Conservation (phyloP, 169 alveolate species). For the Eimeria praecox region DNA sequence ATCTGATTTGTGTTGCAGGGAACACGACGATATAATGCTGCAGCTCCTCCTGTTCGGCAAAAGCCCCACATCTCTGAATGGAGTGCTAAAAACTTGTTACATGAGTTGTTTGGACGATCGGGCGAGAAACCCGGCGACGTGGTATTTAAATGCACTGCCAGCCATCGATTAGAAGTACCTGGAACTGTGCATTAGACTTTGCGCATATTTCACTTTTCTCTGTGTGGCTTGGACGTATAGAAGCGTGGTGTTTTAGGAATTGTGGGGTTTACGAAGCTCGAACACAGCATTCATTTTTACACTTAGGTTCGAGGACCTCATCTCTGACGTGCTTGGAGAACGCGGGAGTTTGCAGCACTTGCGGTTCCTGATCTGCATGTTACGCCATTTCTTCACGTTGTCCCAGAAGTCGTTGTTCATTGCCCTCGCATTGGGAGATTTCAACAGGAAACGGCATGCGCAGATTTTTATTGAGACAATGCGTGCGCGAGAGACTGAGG, state of each 20-base stretch:
- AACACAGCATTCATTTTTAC: background rate
- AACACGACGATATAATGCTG: slow-evolving; percentile 68
- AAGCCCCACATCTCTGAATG: slow-evolving; percentile 65
- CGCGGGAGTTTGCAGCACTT: slow-evolving; percentile 73
- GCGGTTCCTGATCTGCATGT: slow-evolving; percentile 75
- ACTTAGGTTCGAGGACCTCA: slow-evolving; percentile 61
- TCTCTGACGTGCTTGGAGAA: slow-evolving; percentile 58
- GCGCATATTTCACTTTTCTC: background rate
- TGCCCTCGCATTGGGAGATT: slow-evolving; percentile 68
- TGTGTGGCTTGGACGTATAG: background rate
- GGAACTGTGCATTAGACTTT: background rate
- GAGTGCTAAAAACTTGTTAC: slow-evolving; percentile 67
- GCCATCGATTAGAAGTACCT: background rate
- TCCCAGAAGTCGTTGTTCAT: slow-evolving; percentile 66
- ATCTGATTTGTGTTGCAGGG: slow-evolving; percentile 31
- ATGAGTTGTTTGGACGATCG: slow-evolving; percentile 75
- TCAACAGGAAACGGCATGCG: slow-evolving; percentile 68
- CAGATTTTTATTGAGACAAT: slow-evolving; percentile 51
- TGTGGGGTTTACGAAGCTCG: background rate
- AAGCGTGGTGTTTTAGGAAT: background rate
- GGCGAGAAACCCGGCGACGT: slow-evolving; percentile 46
- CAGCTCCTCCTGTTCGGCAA: slow-evolving; percentile 67
- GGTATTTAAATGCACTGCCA: slow-evolving; percentile 29
- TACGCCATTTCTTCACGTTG: slow-evolving; percentile 66
- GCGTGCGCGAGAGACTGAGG: slow-evolving; percentile 64